Base-by-base conservation (phyloP, 495 filamentous ascomycete genomes). In the Trichoderma erinaceum region DNA sequence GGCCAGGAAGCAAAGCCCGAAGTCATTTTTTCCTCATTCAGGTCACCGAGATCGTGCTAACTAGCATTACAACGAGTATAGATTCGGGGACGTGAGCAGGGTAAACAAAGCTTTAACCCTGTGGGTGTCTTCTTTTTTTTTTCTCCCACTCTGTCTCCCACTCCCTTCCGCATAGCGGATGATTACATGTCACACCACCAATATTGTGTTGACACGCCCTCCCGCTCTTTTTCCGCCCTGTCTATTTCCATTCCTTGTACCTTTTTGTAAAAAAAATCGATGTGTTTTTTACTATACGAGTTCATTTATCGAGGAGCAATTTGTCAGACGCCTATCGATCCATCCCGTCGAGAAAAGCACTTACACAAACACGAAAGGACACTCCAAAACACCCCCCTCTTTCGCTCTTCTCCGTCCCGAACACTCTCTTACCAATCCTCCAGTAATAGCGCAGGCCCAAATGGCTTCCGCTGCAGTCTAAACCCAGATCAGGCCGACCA, bases 261-360 rank as follows among this genome's bases (percentile, higher is more conserved):
- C n/a, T 61, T 61, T 27, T 23, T 7, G 0, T 12, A 16, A 35
- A 7, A 11, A 6, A 61, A 23, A 2, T 32, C 4, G 56, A 61
- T 29, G 56, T 27, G 25, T 1, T 29, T 61, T 23, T 4, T 27
- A 2, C 27, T 58, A 8, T 61, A n/a, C 27, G 56, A 15, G 23
- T 61, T 29, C 56, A 61, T 61, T 61, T 13, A 61, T 32, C 56
- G 11, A 25, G 32, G 56, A 61, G 23, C 56, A 18, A 25, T 25
- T 25, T 32, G 56, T 61, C 56, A 61, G 56, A 61, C 56, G 56
- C 56, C 23, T 61, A 61, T 61, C 56, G 56, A 61, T 61, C 56
- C 56, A 61, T 61, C 56, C 56, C 56, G 56, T 11, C 5, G 16
- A 35, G 13, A 32, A 2, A n/a, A 1, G 48, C 18, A 29, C 56